Percentiles rank a stretch among this genome's conserved stretches.
Conservation (phyloP, 305 asterid species). For the Stenogyne calaminthoides region DNA sequence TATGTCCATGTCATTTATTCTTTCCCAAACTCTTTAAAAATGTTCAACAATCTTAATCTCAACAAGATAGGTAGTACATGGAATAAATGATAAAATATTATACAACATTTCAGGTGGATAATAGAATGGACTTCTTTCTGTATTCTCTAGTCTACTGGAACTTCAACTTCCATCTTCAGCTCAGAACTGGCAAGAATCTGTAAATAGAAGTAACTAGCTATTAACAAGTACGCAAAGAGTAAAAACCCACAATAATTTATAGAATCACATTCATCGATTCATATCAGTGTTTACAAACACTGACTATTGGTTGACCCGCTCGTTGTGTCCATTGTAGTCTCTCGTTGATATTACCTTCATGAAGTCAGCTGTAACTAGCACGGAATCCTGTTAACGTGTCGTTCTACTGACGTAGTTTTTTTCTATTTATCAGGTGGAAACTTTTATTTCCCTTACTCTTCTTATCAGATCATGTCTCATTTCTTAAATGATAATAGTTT, state of each 20-base stretch:
- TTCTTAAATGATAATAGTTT: not conserved
- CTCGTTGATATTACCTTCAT: conserved; percentile 52
- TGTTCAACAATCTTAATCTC: not conserved
- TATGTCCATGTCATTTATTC: not conserved
- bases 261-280: not conserved
- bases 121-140: not conserved
- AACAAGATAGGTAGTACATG: not conserved
- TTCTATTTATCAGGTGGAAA: too few species aligned
- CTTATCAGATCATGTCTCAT: not conserved
- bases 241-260: too few species aligned
- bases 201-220: not conserved
- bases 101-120: conserved; percentile 5
- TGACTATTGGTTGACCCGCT: not conserved
- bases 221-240: not conserved
- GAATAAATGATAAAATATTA: not conserved
- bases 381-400: conserved; percentile 41
- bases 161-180: conserved; percentile 77
- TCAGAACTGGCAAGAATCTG: conserved; percentile 69
- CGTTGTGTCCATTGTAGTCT: not conserved
- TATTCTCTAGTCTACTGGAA: conserved; percentile 66
- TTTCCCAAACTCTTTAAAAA: not conserved
- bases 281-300: not conserved
- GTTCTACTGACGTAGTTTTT: not conserved
- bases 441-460: not conserved
- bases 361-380: conserved; percentile 71